Base-by-base conservation (phyloP, 768 basidiomycete genomes). In the Lactifluus volemus region DNA sequence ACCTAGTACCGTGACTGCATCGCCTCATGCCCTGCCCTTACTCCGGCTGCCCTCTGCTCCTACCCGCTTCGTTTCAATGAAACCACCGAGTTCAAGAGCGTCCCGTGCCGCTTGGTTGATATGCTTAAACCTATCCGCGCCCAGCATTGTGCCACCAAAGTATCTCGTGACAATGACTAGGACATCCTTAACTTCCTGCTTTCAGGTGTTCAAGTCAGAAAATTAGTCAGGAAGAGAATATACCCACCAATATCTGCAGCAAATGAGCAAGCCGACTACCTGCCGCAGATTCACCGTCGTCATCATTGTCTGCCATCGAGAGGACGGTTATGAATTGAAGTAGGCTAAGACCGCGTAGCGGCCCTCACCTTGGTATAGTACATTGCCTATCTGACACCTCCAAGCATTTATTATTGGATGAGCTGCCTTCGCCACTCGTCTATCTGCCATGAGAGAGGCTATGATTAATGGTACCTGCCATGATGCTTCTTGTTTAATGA, bases 81-180 rank as follows among this genome's bases (percentile, higher is more conserved):
- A 92, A 0, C 95, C 94, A 10, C 89, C 96, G 0, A 84, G 65
- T 48, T 96, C 91, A 5, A 98, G 77, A 1, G 95, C 94, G 68
- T 92, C 90, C 21, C 96, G 81, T 1, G 95, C 96, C 4, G 92
- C 92, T 70, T 95, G 91, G 69, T 96, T 98, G 72, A 99, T 98
- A 68, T 96, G 92, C 70, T 89, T 89, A 73, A 88, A 92, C 39
- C 88, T 77, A 70, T 95, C 94, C 0, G 93, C 85, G 3, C 92
- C 95, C 1, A 99, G 78, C 63, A 91, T 89, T 12, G 88, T 86
- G 0, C 96, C 96, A 14, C 96, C 96, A 69, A 89, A 98, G 74
- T 92, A 96, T 42, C 96, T 84, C 4, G 94, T 92, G 12, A 99
- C 96, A 19, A 98, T 75, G 15, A 99, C 88, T 1, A 98, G 77